A percentile compares a stretch with the other conserved stretches of the same genome.
Conservation (phyloP, 2,329 filamentous ascomycete genomes). For the Epichloe glyceriae region DNA sequence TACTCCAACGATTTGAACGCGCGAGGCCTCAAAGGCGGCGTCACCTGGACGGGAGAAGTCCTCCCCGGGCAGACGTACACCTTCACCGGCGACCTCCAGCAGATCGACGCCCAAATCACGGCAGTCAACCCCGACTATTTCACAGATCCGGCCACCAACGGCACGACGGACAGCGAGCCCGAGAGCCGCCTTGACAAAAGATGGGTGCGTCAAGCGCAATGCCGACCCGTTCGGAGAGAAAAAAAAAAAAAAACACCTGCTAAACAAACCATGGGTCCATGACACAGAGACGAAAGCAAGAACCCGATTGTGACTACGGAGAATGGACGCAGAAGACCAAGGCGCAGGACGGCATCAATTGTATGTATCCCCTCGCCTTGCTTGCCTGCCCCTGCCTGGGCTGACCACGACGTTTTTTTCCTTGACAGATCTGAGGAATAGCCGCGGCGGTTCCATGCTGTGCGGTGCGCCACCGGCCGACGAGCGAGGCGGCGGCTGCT, state of each 20-base stretch:
- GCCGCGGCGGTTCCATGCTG: not conserved
- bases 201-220: not conserved
- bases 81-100: not conserved
- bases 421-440: not conserved
- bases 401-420: not conserved
- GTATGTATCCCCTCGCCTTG: not conserved
- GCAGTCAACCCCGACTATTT: not conserved
- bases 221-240: too few relatives aligned
- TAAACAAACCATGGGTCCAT: not conserved
- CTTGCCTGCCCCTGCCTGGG: too few relatives aligned
- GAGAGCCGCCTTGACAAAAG: not conserved
- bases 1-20: not conserved
- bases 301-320: not conserved
- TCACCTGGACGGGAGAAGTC: constrained; percentile 1
- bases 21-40: not conserved
- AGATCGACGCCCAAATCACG: not conserved
- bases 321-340: not conserved
- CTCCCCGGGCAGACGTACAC: not conserved
- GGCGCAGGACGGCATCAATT: not conserved
- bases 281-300: not conserved
- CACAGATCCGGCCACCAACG: not conserved
- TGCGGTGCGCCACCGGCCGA: not conserved
- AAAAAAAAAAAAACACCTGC: too few relatives aligned
- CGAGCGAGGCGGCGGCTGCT: not conserved
- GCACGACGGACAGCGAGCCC: not conserved